These are phyloP conservation scores for Pleurotus tuber-regium DNA, from an alignment of 768 basidiomycete species.

Conservation along the genomic window DNA sequence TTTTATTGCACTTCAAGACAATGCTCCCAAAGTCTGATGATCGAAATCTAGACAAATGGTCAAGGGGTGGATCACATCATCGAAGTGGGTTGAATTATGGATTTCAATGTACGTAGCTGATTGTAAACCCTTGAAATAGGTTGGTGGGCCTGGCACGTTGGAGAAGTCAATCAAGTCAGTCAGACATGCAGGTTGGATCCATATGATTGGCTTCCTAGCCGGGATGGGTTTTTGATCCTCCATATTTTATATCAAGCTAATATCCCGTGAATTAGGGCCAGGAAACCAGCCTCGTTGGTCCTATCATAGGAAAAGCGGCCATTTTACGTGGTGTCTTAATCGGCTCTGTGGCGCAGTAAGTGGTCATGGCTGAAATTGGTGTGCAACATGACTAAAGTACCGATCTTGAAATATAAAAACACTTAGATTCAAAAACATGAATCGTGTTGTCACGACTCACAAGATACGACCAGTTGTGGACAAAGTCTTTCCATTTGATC, in stretches of 20 bases:
- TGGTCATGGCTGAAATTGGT: not conserved
- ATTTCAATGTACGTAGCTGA: slow-evolving; percentile 17
- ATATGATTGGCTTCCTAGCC: slow-evolving; percentile 52
- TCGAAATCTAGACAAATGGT: slow-evolving; percentile 30
- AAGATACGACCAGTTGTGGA: slow-evolving; percentile 50
- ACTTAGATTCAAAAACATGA: slow-evolving; percentile 53
- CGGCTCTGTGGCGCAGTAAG: slow-evolving; percentile 58
- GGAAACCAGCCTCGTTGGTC: slow-evolving; percentile 25
- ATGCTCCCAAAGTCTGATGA: not conserved
- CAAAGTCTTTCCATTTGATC: slow-evolving; percentile 56
- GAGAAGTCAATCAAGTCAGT: slow-evolving; percentile 37
- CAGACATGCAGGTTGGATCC: slow-evolving; percentile 40
- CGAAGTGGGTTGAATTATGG: slow-evolving; percentile 23
- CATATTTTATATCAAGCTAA: not conserved
- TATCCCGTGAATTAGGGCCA: slow-evolving; percentile 23
- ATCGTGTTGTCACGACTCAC: slow-evolving; percentile 41
- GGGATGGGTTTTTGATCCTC: slow-evolving; percentile 14
- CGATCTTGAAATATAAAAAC: not conserved
- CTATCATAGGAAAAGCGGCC: slow-evolving; percentile 36
- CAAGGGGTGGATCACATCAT: slow-evolving; percentile 37
- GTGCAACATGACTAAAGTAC: too few species aligned
- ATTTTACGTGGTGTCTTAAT: slow-evolving; percentile 51
- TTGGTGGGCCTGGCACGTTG: slow-evolving; percentile 55
- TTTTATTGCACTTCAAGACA: slow-evolving; percentile 11
- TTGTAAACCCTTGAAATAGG: slow-evolving; percentile 34